phyloP scores from a whole-genome alignment of 2,329 filamentous ascomycete species.

The Exutisphaerella laricina region DNA sequence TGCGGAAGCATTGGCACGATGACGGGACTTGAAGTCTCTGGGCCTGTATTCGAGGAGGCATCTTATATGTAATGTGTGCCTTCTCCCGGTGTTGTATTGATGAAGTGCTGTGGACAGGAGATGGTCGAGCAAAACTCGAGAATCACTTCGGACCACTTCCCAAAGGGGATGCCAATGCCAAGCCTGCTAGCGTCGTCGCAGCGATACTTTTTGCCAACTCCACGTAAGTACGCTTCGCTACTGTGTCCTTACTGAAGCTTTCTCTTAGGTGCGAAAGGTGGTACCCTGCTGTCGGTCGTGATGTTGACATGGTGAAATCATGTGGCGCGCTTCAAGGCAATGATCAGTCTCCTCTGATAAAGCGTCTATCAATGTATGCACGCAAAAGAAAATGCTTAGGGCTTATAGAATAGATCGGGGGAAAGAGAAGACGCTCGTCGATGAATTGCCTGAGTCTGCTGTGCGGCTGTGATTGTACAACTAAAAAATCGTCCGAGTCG shows the following conservation, averaged over 20 bases:
- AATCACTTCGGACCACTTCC: not conserved
- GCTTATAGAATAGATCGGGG: too few species aligned
- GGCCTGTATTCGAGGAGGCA: conserved; percentile 30
- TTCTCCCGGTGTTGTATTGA: not conserved
- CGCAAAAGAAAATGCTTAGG: too few species aligned
- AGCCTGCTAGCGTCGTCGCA: not conserved
- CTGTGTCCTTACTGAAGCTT: too few species aligned
- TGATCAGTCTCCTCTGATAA: too few species aligned
- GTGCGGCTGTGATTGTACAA: too few species aligned
- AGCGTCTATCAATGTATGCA: too few species aligned
- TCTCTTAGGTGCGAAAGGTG: too few species aligned
- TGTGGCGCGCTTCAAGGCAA: too few species aligned
- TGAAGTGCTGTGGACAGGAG: not conserved
- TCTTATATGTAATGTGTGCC: conserved; percentile 11
- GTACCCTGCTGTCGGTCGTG: too few species aligned
- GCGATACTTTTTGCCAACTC: not conserved
- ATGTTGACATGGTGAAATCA: too few species aligned
- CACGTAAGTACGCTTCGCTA: not conserved
- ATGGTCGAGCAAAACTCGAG: conserved; percentile 1
- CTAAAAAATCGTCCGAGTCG: too few species aligned
- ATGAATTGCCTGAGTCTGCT: too few species aligned
- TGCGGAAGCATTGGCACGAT: conserved; percentile 26
- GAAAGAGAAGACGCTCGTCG: conserved; percentile 8
- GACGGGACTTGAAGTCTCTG: conserved; percentile 19
- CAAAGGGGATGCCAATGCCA: not conserved